Conservation (phyloP, 352 stramenopile genomes). For the Pythium utonaiense region DNA sequence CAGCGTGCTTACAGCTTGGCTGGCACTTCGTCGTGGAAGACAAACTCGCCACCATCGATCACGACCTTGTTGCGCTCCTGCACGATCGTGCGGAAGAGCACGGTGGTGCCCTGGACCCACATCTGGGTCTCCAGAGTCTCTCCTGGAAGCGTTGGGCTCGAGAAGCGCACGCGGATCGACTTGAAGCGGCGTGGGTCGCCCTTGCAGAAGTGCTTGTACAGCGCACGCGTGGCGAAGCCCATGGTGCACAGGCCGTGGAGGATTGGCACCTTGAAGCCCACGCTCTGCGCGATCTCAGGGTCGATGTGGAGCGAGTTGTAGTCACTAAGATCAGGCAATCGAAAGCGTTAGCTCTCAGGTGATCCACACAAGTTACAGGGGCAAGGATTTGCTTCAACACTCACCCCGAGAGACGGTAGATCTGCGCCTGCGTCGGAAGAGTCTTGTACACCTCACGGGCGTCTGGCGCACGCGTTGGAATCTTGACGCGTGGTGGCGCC, state of each 20-base stretch:
- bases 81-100: slow-evolving; percentile 72
- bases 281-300: slow-evolving; percentile 69
- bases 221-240: slow-evolving; percentile 72
- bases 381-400: no score
- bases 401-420: slow-evolving; percentile 92
- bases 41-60: slow-evolving; percentile 77
- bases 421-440: slow-evolving; percentile 69
- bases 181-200: slow-evolving; percentile 73
- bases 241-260: slow-evolving; percentile 94
- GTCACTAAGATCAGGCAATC: slow-evolving; percentile 46
- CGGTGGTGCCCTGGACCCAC: slow-evolving; percentile 55
- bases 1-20: slow-evolving; percentile 22
- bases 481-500: slow-evolving; percentile 63
- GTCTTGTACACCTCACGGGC: slow-evolving; percentile 62
- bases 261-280: slow-evolving; percentile 84
- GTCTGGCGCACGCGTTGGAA: slow-evolving; percentile 71
- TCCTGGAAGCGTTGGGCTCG: slow-evolving; percentile 81
- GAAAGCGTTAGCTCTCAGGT: neutral
- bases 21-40: slow-evolving; percentile 37
- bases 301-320: slow-evolving; percentile 95
- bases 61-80: slow-evolving; percentile 75
- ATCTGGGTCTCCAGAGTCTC: slow-evolving; percentile 86
- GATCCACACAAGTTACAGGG: neutral
- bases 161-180: slow-evolving; percentile 86
- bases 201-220: slow-evolving; percentile 78